Percentiles rank a stretch among this genome's conserved stretches.
These are phyloP conservation scores for Axilococcus clingmanii DNA, from an alignment of 139 green algal genomes.

Conservation along the genomic window DNA sequence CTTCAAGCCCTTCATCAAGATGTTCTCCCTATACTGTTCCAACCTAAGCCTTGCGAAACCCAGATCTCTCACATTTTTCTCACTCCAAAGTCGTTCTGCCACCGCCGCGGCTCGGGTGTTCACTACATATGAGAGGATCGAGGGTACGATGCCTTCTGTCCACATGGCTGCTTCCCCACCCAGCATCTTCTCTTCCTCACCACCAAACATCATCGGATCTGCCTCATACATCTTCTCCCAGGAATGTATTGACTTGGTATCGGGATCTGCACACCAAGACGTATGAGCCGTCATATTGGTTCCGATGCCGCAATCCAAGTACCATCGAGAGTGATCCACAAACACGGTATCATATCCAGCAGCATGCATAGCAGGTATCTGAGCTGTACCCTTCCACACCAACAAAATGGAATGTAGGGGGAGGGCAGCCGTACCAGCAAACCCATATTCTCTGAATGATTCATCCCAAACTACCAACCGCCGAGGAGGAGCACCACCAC, in stretches of 20 bases:
- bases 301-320: background rate
- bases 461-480: background rate
- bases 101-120: slow-evolving; percentile 46
- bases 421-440: background rate
- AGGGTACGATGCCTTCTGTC: slow-evolving; percentile 45
- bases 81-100: slow-evolving; percentile 50
- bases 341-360: background rate
- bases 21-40: background rate
- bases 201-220: slow-evolving; percentile 1
- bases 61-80: background rate
- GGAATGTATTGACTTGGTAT: background rate
- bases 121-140: slow-evolving; percentile 29
- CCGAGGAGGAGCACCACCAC: background rate
- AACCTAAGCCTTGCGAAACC: background rate
- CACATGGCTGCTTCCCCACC: slow-evolving; percentile 51
- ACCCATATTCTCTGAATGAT: background rate
- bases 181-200: slow-evolving; percentile 34
- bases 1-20: background rate
- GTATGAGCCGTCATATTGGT: background rate
- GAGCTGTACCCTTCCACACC: background rate
- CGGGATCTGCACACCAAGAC: background rate
- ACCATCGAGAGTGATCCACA: background rate
- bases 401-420: background rate
- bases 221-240: slow-evolving; percentile 1
- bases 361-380: background rate